A percentile compares a stretch with the other conserved stretches of the same genome.
These are phyloP conservation scores for Trypanosomatidae sp. DNA, from an alignment of 208 protist genomes.

Conservation along the genomic window DNA sequence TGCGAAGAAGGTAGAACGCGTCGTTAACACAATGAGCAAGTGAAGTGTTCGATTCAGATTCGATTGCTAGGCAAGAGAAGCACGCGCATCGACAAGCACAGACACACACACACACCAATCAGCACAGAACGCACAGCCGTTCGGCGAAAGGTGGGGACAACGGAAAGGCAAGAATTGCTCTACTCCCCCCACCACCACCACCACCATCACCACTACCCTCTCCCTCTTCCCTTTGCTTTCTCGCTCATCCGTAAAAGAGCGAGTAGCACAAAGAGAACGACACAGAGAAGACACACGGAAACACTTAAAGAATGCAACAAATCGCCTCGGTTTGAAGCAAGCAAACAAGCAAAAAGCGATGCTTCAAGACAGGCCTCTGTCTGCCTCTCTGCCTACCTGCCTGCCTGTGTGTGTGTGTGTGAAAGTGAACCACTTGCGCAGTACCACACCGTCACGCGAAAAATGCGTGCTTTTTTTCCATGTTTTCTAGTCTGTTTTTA, in stretches of 20 bases:
- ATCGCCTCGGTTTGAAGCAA: too few species aligned
- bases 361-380: too few species aligned
- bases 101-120: neutral
- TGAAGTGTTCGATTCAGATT: too few species aligned
- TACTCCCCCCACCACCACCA: neutral
- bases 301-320: neutral
- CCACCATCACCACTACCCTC: neutral
- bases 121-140: neutral
- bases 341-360: too few species aligned
- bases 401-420: too few species aligned
- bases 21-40: neutral
- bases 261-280: neutral
- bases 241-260: neutral
- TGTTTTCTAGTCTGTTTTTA: conserved; percentile 1
- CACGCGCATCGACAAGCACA: too few species aligned
- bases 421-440: too few species aligned
- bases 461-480: neutral
- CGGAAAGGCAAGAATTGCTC: neutral
- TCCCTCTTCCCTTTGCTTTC: neutral
- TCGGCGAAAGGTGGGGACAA: neutral
- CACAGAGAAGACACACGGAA: conserved; percentile 8
- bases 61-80: too few species aligned
- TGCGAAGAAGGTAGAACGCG: neutral
- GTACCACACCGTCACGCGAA: too few species aligned
- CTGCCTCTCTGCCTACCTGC: too few species aligned